Percentiles rank a stretch among this genome's conserved stretches.
Evolutionary conservation across 2,329 filamentous ascomycete genomes (phyloP).

Genomic region (Sporothrix euskadiensis): DNA sequence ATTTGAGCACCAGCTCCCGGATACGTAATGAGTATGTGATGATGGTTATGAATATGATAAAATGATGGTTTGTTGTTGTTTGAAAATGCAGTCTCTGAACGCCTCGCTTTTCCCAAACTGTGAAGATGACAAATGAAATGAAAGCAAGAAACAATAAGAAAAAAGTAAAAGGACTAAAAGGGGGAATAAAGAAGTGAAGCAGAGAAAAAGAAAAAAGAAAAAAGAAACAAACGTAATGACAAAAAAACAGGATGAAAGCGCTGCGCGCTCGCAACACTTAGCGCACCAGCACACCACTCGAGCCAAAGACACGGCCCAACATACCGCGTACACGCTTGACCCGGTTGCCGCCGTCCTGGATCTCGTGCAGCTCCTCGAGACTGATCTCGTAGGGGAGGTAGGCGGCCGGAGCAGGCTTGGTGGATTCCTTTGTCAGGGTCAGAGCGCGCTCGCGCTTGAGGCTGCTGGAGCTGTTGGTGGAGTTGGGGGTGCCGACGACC

Average conservation of each 20-base stretch:
- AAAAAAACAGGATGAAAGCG: not conserved
- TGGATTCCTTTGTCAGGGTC: not conserved
- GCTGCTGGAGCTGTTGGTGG: slow-evolving; percentile 30
- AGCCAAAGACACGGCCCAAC: slow-evolving; percentile 55
- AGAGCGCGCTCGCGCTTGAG: slow-evolving; percentile 17
- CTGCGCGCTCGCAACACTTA: slow-evolving; percentile 30
- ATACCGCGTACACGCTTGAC: slow-evolving; percentile 51
- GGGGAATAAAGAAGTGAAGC: slow-evolving; percentile 20
- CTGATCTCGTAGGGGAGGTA: slow-evolving; percentile 59
- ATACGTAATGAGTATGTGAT: not conserved
- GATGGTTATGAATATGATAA: not conserved
- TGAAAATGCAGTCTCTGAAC: slow-evolving; percentile 18
- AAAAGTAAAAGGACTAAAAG: slow-evolving; percentile 13
- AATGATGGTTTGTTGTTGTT: not conserved
- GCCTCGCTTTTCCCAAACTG: slow-evolving; percentile 29
- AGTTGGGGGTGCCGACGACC: slow-evolving; percentile 34
- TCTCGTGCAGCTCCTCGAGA: slow-evolving; percentile 52
- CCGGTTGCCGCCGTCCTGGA: slow-evolving; percentile 53
- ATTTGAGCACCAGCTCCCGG: not conserved
- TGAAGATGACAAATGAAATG: slow-evolving; percentile 2
- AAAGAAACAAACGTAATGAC: not conserved
- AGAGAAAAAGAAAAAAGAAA: not conserved
- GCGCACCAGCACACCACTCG: slow-evolving; percentile 42
- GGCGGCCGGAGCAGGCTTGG: slow-evolving; percentile 19
- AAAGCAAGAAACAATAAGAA: slow-evolving; percentile 12